A percentile compares a stretch with the other conserved stretches of the same genome.
Conservation (phyloP, 139 green algal species). For the Asterochloris erici region DNA sequence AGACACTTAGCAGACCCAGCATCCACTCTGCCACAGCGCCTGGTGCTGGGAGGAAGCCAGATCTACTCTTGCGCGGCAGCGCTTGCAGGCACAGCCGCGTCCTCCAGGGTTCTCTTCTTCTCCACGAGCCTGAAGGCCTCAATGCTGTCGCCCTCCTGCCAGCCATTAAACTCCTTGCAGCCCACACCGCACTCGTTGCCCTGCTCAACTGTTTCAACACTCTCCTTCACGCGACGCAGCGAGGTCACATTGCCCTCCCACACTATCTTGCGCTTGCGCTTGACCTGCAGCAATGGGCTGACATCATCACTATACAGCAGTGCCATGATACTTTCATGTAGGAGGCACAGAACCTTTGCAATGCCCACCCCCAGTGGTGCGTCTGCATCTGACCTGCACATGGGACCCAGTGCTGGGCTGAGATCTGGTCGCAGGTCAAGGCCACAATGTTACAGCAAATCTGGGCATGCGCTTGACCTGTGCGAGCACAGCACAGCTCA, state of each 20-base stretch:
- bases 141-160: constrained; percentile 61
- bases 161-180: constrained; percentile 67
- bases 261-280: constrained; percentile 62
- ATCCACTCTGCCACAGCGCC: neutral
- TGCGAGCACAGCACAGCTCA: too few species aligned
- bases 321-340: too few species aligned
- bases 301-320: neutral
- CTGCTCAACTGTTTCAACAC: constrained; percentile 79
- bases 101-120: constrained; percentile 47
- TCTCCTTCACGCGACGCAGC: constrained; percentile 90
- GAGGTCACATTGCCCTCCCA: constrained; percentile 73
- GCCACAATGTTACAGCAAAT: too few species aligned
- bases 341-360: neutral
- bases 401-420: neutral
- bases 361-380: neutral
- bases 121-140: constrained; percentile 36
- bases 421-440: neutral
- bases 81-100: constrained; percentile 12
- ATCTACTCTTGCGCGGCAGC: neutral
- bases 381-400: neutral
- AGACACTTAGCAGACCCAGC: too few species aligned
- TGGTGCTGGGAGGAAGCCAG: neutral
- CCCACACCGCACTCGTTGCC: constrained; percentile 83
- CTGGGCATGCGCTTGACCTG: too few species aligned
- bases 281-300: constrained; percentile 29